phyloP scores from a whole-genome alignment of 78 protist genomes.

The Thecamonas trahens region DNA sequence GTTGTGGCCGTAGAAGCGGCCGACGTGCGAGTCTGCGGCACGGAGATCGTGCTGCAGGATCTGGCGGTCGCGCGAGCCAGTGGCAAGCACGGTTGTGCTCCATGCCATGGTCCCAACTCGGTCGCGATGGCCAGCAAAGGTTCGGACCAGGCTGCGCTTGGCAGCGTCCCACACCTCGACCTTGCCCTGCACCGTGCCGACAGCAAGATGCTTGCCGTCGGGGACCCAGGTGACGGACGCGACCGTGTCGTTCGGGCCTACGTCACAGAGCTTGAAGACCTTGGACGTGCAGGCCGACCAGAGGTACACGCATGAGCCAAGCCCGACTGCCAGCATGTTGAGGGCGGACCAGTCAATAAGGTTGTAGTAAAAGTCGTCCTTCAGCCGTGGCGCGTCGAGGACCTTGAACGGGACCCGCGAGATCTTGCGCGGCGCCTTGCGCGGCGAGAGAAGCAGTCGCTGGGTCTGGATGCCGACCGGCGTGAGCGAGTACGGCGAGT shows the following conservation, averaged over 20 bases:
- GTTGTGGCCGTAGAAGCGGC: constrained; percentile 62
- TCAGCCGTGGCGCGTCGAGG: constrained; percentile 60
- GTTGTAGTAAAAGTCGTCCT: constrained; percentile 93
- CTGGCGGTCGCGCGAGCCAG: constrained; percentile 58
- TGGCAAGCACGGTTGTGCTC: constrained; percentile 66
- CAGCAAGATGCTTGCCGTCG: constrained; percentile 64
- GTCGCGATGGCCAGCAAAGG: constrained; percentile 59
- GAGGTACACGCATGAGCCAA: constrained; percentile 76
- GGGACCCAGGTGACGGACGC: constrained; percentile 47
- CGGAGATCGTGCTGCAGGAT: constrained; percentile 86
- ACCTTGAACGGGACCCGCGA: constrained; percentile 59
- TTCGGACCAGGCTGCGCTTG: constrained; percentile 33
- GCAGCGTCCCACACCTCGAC: constrained; percentile 85
- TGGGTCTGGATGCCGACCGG: too few species aligned
- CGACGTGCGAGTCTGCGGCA: background rate
- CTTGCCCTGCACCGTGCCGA: constrained; percentile 67
- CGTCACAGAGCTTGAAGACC: constrained; percentile 37
- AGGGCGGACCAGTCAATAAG: constrained; percentile 86
- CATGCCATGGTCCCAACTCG: constrained; percentile 83
- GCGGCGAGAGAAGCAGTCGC: background rate
- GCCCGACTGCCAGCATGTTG: constrained; percentile 87
- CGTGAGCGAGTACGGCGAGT: too few species aligned
- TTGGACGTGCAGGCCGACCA: constrained; percentile 85
- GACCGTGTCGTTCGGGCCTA: constrained; percentile 17
- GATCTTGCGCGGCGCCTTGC: constrained; percentile 9